phyloP scores from a whole-genome alignment of 192 early-diverging fungal species.

The Cetraspora pellucida region DNA sequence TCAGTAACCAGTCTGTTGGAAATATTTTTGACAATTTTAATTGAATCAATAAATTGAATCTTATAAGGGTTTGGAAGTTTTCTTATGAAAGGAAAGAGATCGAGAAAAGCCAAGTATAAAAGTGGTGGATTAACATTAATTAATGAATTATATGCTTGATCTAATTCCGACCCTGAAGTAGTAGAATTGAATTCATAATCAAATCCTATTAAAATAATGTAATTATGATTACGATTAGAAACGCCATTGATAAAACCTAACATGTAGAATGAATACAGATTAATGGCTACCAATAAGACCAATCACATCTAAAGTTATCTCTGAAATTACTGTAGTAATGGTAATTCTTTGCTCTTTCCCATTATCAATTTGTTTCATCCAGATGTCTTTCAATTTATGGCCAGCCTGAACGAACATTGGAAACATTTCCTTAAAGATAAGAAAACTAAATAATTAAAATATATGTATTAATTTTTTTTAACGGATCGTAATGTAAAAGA shows the following conservation, averaged over 20 bases:
- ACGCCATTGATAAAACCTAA: not conserved
- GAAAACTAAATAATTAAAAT: no score
- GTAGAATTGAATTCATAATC: slow-evolving; percentile 51
- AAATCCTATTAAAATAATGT: slow-evolving; percentile 38
- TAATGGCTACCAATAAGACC: slow-evolving; percentile 48
- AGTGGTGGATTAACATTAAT: no score
- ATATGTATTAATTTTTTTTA: not conserved
- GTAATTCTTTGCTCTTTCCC: slow-evolving; percentile 39
- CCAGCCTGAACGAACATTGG: slow-evolving; percentile 40
- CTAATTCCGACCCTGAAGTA: slow-evolving; percentile 44
- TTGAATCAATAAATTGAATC: slow-evolving; percentile 10
- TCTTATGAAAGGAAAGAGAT: slow-evolving; percentile 30
- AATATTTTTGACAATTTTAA: slow-evolving; percentile 38
- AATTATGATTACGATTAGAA: not conserved
- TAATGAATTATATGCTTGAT: slow-evolving; percentile 40
- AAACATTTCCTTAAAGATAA: slow-evolving; percentile 23
- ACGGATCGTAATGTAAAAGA: no score
- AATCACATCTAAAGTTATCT: slow-evolving; percentile 53
- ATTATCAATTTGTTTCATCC: slow-evolving; percentile 39
- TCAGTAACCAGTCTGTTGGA: slow-evolving; percentile 44
- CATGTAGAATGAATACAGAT: no score
- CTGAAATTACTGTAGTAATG: slow-evolving; percentile 42
- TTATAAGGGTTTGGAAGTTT: slow-evolving; percentile 39
- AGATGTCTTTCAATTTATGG: no score
- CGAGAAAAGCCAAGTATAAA: slow-evolving; percentile 28